Percentiles rank a stretch among this genome's conserved stretches.
Evolutionary conservation across 805 yeast genomes (phyloP).

Genomic region (Teunomyces funiuensis): DNA sequence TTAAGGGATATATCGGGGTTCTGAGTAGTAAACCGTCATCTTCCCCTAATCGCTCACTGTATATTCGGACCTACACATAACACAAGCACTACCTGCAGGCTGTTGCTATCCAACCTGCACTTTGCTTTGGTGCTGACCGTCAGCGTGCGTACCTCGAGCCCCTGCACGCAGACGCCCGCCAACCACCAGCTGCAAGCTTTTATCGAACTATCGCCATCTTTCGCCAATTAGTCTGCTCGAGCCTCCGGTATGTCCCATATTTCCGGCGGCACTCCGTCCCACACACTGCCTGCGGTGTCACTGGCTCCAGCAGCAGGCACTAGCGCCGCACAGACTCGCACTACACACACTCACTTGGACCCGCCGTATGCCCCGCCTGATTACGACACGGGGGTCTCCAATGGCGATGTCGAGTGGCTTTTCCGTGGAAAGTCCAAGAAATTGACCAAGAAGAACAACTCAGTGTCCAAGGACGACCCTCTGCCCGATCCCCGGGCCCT

Average conservation of each 20-base stretch:
- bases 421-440: constrained; percentile 75
- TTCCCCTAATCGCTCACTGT: no score
- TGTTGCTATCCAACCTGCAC: no score
- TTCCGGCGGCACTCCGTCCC: neutral
- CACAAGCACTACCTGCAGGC: no score
- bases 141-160: no score
- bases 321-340: neutral
- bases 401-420: constrained; percentile 83
- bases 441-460: constrained; percentile 42
- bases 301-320: neutral
- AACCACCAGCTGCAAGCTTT: neutral
- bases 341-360: neutral
- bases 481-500: constrained; percentile 5
- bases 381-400: constrained; percentile 54
- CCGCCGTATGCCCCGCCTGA: neutral
- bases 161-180: neutral
- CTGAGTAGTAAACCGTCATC: no score
- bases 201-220: neutral
- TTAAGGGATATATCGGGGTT: no score
- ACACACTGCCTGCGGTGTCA: neutral
- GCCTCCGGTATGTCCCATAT: neutral
- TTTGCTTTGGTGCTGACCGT: no score
- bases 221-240: neutral
- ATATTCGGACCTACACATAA: no score
- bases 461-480: neutral